Conservation (phyloP, 2,329 filamentous ascomycete species). For the Cordyceps militaris region DNA sequence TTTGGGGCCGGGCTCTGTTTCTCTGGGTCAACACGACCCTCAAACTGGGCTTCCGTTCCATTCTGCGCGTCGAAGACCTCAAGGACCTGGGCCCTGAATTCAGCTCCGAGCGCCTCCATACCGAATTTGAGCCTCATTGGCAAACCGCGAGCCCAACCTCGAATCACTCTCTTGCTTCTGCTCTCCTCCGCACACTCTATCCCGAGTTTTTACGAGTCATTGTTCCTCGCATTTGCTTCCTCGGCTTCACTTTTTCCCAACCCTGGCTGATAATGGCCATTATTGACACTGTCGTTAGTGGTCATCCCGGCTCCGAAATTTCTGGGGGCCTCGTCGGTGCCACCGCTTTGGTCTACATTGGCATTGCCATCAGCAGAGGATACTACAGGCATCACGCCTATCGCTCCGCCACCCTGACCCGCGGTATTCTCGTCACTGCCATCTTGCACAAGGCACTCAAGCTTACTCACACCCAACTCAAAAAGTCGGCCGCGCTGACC, state of each 20-base stretch:
- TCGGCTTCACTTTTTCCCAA: slow-evolving; percentile 9
- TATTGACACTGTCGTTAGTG: slow-evolving; percentile 1
- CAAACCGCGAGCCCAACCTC: slow-evolving; percentile 1
- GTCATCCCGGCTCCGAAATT: background rate
- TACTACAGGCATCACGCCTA: slow-evolving; percentile 10
- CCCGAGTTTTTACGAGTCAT: slow-evolving; percentile 3
- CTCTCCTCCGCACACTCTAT: slow-evolving; percentile 4
- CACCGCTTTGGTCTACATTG: slow-evolving; percentile 8
- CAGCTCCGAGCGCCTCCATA: background rate
- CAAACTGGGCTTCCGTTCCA: slow-evolving; percentile 6
- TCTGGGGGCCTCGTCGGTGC: slow-evolving; percentile 8
- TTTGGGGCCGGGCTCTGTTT: slow-evolving; percentile 15
- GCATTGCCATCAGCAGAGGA: slow-evolving; percentile 7
- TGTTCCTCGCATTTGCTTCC: slow-evolving; percentile 6
- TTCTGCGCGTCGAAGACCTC: slow-evolving; percentile 7
- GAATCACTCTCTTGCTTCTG: slow-evolving; percentile 2
- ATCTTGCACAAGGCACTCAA: slow-evolving; percentile 10
- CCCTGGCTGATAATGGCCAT: slow-evolving; percentile 6
- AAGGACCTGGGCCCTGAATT: slow-evolving; percentile 11
- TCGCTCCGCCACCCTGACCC: slow-evolving; percentile 7
- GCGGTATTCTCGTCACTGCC: slow-evolving; percentile 9
- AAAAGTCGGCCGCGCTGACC: slow-evolving; percentile 10
- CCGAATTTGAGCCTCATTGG: slow-evolving; percentile 6
- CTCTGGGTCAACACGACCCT: slow-evolving; percentile 13
- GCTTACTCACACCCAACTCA: slow-evolving; percentile 3